These are phyloP conservation scores for Flaveria brownii DNA, from an alignment of 129 eudicot species.

Conservation along the genomic window DNA sequence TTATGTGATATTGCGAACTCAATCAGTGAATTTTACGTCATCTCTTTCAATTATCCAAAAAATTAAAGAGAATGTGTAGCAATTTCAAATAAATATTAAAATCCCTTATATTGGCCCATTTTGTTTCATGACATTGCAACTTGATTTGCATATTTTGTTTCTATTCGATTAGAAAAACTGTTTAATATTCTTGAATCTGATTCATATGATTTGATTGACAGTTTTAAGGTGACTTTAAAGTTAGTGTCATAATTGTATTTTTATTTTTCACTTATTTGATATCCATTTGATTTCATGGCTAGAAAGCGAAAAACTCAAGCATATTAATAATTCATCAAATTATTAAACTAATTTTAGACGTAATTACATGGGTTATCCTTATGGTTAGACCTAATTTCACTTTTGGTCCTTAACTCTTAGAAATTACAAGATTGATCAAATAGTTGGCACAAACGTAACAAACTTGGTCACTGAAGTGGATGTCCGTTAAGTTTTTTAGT, in stretches of 20 bases:
- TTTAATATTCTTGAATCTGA: constrained; percentile 5
- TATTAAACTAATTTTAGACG: no score
- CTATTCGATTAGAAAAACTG: not conserved
- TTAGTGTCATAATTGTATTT: not conserved
- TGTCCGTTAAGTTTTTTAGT: no score
- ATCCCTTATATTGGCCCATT: not conserved
- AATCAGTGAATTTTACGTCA: constrained; percentile 25
- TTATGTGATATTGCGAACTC: constrained; percentile 14
- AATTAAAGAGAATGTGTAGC: not conserved
- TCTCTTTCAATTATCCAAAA: constrained; percentile 24
- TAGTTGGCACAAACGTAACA: no score
- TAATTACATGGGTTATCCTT: no score
- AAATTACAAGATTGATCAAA: no score
- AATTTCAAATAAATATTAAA: not conserved
- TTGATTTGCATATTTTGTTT: constrained; percentile 4
- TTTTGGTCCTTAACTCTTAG: no score
- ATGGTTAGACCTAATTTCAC: no score
- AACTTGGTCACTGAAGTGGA: no score
- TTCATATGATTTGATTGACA: constrained; percentile 13
- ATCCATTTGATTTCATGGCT: not conserved
- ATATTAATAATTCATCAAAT: not conserved
- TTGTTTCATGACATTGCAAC: constrained; percentile 2
- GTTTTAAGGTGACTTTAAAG: not conserved
- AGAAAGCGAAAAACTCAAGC: not conserved
- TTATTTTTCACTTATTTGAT: not conserved